Evolutionary conservation across 441 rosid genomes (phyloP).

Genomic region (Pelargonium fulgidum): DNA sequence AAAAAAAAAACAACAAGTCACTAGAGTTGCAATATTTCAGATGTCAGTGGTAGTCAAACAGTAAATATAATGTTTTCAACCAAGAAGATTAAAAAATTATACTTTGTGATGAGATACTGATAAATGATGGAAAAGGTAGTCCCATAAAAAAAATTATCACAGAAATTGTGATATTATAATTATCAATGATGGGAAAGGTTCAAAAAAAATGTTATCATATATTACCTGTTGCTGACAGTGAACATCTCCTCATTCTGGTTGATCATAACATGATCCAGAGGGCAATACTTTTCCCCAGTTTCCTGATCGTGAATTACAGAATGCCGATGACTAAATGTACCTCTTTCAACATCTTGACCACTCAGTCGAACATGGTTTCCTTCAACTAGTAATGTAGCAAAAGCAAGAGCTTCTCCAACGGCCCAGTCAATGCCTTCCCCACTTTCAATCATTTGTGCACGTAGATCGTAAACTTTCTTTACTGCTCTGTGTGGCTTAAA

Average conservation of each 20-base stretch:
- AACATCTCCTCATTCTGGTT: constrained; percentile 94
- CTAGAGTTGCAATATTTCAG: no score
- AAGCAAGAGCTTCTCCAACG: constrained; percentile 86
- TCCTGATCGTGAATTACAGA: constrained; percentile 90
- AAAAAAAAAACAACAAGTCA: background rate
- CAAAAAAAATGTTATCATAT: no score
- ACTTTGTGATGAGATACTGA: no score
- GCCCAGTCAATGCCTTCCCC: constrained; percentile 99
- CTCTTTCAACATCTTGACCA: constrained; percentile 98
- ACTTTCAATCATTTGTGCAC: constrained; percentile 82
- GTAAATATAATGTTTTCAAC: no score
- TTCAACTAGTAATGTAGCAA: constrained; percentile 80
- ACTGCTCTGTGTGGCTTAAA: constrained; percentile 56
- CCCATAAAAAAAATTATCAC: no score
- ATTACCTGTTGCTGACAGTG: constrained; percentile 94
- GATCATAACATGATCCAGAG: constrained; percentile 74
- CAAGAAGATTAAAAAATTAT: no score
- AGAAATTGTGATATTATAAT: no score
- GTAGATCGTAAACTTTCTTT: constrained; percentile 77
- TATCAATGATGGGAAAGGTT: no score
- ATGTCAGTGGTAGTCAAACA: no score
- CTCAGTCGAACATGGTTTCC: constrained; percentile 98
- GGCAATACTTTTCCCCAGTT: constrained; percentile 81
- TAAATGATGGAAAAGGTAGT: no score
- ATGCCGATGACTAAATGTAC: constrained; percentile 96